Evolutionary conservation across 2,329 filamentous ascomycete species (phyloP), one percentile per base, ranked within the genome.

Genomic region (Emydomyces testavorans): DNA sequence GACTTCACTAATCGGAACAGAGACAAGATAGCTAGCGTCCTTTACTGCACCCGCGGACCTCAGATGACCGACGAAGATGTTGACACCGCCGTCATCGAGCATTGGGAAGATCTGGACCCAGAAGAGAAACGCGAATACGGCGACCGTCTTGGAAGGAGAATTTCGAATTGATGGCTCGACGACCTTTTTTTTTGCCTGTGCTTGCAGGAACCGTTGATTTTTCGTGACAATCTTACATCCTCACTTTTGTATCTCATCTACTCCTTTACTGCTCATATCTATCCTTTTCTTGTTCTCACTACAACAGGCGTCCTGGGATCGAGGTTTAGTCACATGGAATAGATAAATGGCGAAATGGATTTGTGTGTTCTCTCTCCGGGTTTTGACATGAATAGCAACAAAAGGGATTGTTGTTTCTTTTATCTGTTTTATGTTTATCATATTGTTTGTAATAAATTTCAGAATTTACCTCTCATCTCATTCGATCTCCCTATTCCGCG

Each of bases 121-220:
- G 64, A 63, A 51, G 56, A 57, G 43, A 65, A 69, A 52, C 54
- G 57, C 6, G 37, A 48, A 36, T 55, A 52, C 34, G 53, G 52
- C 4, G 53, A 55, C 21, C 45, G 51, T 23, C 46, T 49, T 20
- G 48, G 28, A 36, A 46, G 26, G 16, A 49, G 34, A 34, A 29
- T 3, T 20, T 31, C 21, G 11, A 41, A 36, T n/a, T 46, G 32
- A 40, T 20, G 28, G 13, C 26, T 43, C 26, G 16, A 23, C 38
- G 7, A 24, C 40, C 4, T 18, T 3, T 8, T 5, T 36, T 15
- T 36, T 28, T 7, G 36, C 31, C 15, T 43, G 8, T 32, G 3
- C 18, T 43, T 43, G n/a, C n/a, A n/a, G n/a, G n/a, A n/a, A n/a
- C n/a, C n/a, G 15, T 10, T 15, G 34, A 3, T 16, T 20, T 20